phyloP scores from a whole-genome alignment of 2,329 filamentous ascomycete species.

The Parastagonospora nodorum region DNA sequence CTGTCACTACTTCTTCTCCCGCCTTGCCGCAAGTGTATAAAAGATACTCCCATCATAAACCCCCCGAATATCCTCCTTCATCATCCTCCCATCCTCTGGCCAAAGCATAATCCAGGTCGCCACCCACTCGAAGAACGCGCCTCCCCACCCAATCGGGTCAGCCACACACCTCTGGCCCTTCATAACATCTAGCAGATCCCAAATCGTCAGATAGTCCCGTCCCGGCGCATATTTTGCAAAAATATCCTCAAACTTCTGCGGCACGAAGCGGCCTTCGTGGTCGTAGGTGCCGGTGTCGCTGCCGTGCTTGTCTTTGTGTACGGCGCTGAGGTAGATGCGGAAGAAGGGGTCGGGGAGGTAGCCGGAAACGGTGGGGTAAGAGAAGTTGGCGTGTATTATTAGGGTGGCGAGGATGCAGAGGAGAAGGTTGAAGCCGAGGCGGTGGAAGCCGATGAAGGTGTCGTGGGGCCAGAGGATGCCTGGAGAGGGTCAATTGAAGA shows the following conservation, averaged over 20 bases:
- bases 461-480: constrained; percentile 55
- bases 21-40: neutral
- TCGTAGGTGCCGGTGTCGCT: constrained; percentile 52
- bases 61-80: neutral
- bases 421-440: constrained; percentile 52
- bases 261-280: constrained; percentile 51
- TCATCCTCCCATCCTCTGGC: neutral
- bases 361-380: constrained; percentile 52
- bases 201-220: constrained; percentile 47
- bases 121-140: constrained; percentile 50
- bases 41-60: neutral
- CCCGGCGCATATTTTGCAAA: constrained; percentile 51
- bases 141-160: constrained; percentile 54
- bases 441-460: constrained; percentile 55
- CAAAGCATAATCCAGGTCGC: neutral
- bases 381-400: constrained; percentile 57
- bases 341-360: constrained; percentile 53
- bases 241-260: constrained; percentile 55
- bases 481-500: neutral
- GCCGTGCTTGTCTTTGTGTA: constrained; percentile 53
- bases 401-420: constrained; percentile 52
- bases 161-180: constrained; percentile 48
- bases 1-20: neutral
- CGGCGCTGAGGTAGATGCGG: constrained; percentile 45
- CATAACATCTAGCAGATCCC: constrained; percentile 47